Base-by-base conservation (phyloP, 768 basidiomycete genomes). In the Podaxis mareebaensis region DNA sequence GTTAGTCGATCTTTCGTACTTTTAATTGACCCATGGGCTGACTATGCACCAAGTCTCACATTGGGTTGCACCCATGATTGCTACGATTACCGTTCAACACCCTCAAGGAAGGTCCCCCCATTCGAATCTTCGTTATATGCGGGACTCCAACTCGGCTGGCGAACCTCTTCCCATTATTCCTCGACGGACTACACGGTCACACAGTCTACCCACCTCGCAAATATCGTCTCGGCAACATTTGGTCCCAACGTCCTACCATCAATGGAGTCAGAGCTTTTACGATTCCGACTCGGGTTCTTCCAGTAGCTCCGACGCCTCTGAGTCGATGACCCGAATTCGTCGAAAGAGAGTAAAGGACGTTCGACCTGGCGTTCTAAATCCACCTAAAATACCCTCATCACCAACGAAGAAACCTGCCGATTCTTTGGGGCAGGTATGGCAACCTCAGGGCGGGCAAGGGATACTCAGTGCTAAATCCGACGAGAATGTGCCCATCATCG, bases 101-200 rank as follows among this genome's bases (percentile, higher is more conserved):
- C 69, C 74, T 24, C 72, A 74, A 61, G 73, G 73, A 68, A 77
- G 77, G 75, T 73, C 75, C 55, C 72, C 76, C 46, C 61, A 71
- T 8, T 73, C 73, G 65, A 71, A 78, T 64, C 70, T 72, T 60
- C 68, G 70, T 36, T 68, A 75, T 64, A 68, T 78, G 53, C 76
- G 75, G 53, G 71, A 76, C 63, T 75, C 84, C 46, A 90, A 87
- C 72, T 73, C 79, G 33, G 86, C 89, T 36, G 81, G 84, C 2
- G 76, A 77, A 7, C 82, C 88, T 60, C 81, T 90, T n/a, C 88
- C 89, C 15, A 77, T 83, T 56, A 79, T 90, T 58, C 87, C 90
- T 40, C 83, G 87, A 58, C 78, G 88, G 53, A 72, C 70, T 39
- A 70, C 77, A 67, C 73, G 73, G 67, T 53, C 73, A 64, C 70